These are phyloP conservation scores for Arthrobotrys pseudoclavata DNA, from an alignment of 2,329 filamentous ascomycete genomes.

Conservation along the genomic window DNA sequence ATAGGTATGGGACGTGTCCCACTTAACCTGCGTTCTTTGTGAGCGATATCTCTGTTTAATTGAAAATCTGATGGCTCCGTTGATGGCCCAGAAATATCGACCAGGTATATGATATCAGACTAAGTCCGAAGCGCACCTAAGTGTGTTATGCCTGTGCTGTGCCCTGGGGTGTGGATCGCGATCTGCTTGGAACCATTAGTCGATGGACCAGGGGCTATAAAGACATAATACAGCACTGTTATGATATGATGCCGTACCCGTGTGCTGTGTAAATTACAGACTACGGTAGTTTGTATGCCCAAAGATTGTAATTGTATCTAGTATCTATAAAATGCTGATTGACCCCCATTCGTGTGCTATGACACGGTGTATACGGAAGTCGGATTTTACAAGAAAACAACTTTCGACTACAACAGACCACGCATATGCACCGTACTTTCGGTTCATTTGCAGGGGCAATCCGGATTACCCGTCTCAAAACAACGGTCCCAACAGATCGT, in stretches of 20 bases:
- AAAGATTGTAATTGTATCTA: not conserved
- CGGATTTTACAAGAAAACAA: conserved; percentile 12
- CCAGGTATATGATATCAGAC: conserved; percentile 29
- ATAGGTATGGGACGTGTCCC: not conserved
- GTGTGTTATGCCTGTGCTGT: conserved; percentile 9
- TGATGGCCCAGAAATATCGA: conserved; percentile 42
- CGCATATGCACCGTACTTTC: conserved; percentile 18
- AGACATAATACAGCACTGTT: conserved; percentile 23
- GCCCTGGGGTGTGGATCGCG: conserved; percentile 54
- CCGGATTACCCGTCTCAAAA: conserved; percentile 26
- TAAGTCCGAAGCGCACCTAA: conserved; percentile 39
- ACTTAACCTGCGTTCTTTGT: conserved; percentile 21
- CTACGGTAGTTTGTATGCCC: not conserved
- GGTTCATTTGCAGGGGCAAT: conserved; percentile 27
- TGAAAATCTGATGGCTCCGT: conserved; percentile 29
- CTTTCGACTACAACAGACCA: conserved; percentile 7
- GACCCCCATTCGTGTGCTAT: conserved; percentile 15
- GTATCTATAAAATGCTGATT: conserved; percentile 31
- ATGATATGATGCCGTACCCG: not conserved
- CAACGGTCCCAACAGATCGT: conserved; percentile 14
- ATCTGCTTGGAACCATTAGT: conserved; percentile 33
- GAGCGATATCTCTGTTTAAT: conserved; percentile 37
- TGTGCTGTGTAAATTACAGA: conserved; percentile 14
- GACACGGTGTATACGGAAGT: conserved; percentile 18
- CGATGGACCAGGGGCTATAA: conserved; percentile 1